Evolutionary conservation across 192 early-diverging fungal genomes (phyloP), one percentile per base, ranked within the genome.

Genomic region (Phlyctochytrium arcticum): DNA sequence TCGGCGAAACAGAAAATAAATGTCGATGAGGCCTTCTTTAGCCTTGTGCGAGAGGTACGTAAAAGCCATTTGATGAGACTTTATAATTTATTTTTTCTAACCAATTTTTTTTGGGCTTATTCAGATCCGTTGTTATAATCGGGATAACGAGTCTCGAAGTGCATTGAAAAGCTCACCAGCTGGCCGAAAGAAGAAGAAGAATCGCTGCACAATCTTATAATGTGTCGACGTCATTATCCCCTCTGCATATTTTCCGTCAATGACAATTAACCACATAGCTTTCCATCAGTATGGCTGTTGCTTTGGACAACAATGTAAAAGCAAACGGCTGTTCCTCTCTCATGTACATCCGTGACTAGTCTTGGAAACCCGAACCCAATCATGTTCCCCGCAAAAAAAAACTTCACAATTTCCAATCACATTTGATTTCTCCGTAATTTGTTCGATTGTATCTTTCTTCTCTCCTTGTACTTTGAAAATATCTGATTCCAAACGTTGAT

Each of bases 11-110:
- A 84, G 47, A 83, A 89, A 50, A 87, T 92, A 50, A 94, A 95
- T 67, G 95, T 98, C 17, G 94, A 98, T 54, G 92, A 96, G 58
- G 84, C 89, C 0, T 98, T 93, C 71, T 90, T 86, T 69, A 80
- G 85, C 30, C 82, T 96, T 26, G 94, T 98, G 34, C 53, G 69
- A 8, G 69, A 65, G 62, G 62, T 65, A 5, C 10, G 62, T 35
- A 19, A 26, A 44, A 0, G 15, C 57, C n/a, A 15, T 1, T 23
- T 9, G 0, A 7, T 44, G 23, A 39, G n/a, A 34, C 39, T 59
- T 2, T 9, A 36, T 17, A 8, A 17, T 26, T 57, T 15, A 34
- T 10, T 34, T 8, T 8, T 57, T 23, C 30, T 17, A 12, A 17
- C 15, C 27, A 29, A 17, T 34, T 17, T 10, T 17, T 30, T 10